phyloP scores from a whole-genome alignment of 2,329 filamentous ascomycete genomes.

The Phialemonium atrogriseum region DNA sequence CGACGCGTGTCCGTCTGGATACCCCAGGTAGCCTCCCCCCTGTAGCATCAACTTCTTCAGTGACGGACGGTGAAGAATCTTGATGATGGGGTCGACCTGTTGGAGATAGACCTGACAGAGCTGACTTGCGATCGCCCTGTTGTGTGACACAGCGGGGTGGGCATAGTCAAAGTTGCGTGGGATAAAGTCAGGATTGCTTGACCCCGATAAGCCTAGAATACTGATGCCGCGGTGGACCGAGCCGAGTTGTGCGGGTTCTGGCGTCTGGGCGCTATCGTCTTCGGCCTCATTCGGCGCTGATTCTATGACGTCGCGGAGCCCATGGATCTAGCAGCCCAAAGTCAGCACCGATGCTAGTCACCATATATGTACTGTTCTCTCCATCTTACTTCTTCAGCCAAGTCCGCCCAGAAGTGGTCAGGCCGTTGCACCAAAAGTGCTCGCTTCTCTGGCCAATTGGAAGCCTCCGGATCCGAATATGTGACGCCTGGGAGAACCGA shows the following conservation, averaged over 20 bases:
- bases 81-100: constrained; percentile 17
- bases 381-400: constrained; percentile 6
- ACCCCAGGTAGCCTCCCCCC: constrained; percentile 14
- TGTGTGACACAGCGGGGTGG: too few relatives aligned
- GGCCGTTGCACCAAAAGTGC: not conserved
- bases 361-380: not conserved
- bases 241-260: too few relatives aligned
- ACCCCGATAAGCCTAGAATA: too few relatives aligned
- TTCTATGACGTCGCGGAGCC: constrained; percentile 1
- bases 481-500: too few relatives aligned
- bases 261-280: not conserved
- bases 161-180: too few relatives aligned
- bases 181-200: too few relatives aligned
- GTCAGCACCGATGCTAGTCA: too few relatives aligned
- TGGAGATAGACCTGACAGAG: constrained; percentile 14
- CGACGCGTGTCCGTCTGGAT: constrained; percentile 11
- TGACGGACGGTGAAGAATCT: constrained; percentile 15
- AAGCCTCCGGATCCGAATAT: too few relatives aligned
- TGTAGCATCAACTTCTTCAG: constrained; percentile 13
- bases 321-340: not conserved
- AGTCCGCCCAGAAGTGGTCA: not conserved
- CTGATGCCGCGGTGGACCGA: too few relatives aligned
- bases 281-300: not conserved
- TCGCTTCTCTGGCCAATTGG: too few relatives aligned
- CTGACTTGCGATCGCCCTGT: constrained; percentile 1